Evolutionary conservation across 345 rosid genomes (phyloP), one percentile per base, ranked within the genome.

Genomic region (Moringa oleifera): DNA sequence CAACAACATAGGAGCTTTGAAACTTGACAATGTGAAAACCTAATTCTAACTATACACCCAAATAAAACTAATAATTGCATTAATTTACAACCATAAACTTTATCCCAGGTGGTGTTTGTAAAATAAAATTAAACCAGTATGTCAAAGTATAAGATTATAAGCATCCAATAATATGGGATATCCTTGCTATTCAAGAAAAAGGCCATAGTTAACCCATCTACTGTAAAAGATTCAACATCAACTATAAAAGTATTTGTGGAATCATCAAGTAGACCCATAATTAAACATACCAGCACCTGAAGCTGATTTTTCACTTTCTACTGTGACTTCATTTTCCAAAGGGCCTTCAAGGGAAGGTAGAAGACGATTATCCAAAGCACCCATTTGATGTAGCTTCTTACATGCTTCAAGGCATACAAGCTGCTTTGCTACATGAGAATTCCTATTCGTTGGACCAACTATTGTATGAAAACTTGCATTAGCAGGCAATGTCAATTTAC

Each of bases 341-440:
- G 77, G 64, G 22, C 59, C 75, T 58, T 82, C 75, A 12, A 55
- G 47, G 52, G 57, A 61, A 11, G 79, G 86, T 58, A 73, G 57
- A 59, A 90, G 83, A 74, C 77, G 80, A 65, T 87, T 77, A 20
- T 84, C 78, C 68, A 85, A 71, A 50, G 75, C 82, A 56, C 86
- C 88, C 71, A 71, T 49, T 66, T 75, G 82, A 51, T 80, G 87
- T 53, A 90, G 84, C 76, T 77, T 83, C 82, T 81, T 83, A 66
- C 81, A 84, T 57, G 91, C 91, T 73, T 85, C 91, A 70, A 83
- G 67, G 81, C 95, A 83, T 33, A 69, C 89, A n/a, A 71, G 81
- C 75, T 83, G 85, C 75, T 77, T 85, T 49, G 85, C 81, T 66
- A 74, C 60, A 59, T 63, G 83, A 68, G 81, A 75, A 70, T 65